A percentile compares a stretch with the other conserved stretches of the same genome.
Conservation (phyloP, 202 grass and related monocot genomes). For the Zizania palustris region DNA sequence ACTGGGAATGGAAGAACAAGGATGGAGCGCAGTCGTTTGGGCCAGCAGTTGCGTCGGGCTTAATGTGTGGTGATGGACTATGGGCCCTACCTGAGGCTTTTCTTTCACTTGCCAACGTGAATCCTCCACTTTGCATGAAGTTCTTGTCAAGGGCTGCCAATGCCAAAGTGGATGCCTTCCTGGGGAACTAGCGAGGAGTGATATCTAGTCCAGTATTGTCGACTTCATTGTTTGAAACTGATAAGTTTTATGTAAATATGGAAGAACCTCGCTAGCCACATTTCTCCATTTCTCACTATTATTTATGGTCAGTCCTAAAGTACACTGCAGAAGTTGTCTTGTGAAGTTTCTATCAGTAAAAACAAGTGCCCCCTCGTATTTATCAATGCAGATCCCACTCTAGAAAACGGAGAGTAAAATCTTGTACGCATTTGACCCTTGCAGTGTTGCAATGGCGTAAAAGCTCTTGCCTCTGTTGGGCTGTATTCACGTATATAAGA, state of each 20-base stretch:
- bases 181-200: conserved; percentile 37
- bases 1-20: conserved; percentile 64
- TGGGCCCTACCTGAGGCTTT: conserved; percentile 79
- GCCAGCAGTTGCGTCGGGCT: conserved; percentile 71
- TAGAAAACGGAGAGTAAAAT: not conserved
- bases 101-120: conserved; percentile 71
- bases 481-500: too few species aligned
- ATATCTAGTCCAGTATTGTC: conserved; percentile 11
- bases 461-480: too few species aligned
- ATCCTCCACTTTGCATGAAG: conserved; percentile 91
- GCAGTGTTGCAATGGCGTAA: too few species aligned
- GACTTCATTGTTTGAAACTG: not conserved
- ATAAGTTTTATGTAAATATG: conserved; percentile 26
- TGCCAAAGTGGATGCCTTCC: conserved; percentile 61
- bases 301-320: not conserved
- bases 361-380: not conserved
- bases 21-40: conserved; percentile 56
- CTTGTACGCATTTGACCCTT: not conserved
- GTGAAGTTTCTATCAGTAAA: not conserved
- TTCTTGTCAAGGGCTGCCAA: conserved; percentile 66
- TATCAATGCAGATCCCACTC: not conserved
- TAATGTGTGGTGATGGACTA: conserved; percentile 78
- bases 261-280: not conserved
- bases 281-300: not conserved
- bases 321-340: not conserved